Conservation (phyloP, 2,329 filamentous ascomycete species). For the Cordyceps farinosa region DNA sequence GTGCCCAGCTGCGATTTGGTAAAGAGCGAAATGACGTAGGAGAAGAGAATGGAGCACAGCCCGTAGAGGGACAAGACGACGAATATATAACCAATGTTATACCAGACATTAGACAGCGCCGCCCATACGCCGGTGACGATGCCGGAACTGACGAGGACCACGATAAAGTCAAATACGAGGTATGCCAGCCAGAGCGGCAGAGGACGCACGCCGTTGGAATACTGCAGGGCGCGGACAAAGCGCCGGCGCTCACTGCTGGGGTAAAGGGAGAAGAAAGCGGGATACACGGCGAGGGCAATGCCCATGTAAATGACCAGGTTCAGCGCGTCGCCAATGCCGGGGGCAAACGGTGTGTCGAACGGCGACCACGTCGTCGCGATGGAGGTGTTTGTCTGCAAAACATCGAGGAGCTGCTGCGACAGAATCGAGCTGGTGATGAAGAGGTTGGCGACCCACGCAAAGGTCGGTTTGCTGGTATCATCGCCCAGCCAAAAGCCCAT, state of each 20-base stretch:
- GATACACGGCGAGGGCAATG: constrained; percentile 72
- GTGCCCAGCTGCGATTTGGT: constrained; percentile 75
- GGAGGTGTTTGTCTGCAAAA: constrained; percentile 61
- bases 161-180: constrained; percentile 71
- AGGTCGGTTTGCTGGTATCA: constrained; percentile 53
- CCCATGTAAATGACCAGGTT: constrained; percentile 81
- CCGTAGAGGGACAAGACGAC: constrained; percentile 78
- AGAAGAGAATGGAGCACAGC: constrained; percentile 68
- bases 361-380: constrained; percentile 70
- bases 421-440: constrained; percentile 56
- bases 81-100: constrained; percentile 76
- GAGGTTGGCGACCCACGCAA: constrained; percentile 67
- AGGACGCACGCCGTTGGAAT: constrained; percentile 84
- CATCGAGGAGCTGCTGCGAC: constrained; percentile 62
- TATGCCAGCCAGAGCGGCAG: constrained; percentile 85
- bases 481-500: constrained; percentile 76
- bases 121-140: constrained; percentile 68
- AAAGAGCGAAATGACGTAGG: constrained; percentile 80
- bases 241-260: constrained; percentile 77
- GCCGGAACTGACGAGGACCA: constrained; percentile 63
- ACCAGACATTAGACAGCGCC: constrained; percentile 65
- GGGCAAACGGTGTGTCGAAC: constrained; percentile 72
- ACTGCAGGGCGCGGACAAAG: constrained; percentile 80
- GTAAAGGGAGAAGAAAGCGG: constrained; percentile 85
- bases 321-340: constrained; percentile 66